These are phyloP conservation scores for Candida succiphila DNA, from an alignment of 805 yeast genomes.

Conservation along the genomic window DNA sequence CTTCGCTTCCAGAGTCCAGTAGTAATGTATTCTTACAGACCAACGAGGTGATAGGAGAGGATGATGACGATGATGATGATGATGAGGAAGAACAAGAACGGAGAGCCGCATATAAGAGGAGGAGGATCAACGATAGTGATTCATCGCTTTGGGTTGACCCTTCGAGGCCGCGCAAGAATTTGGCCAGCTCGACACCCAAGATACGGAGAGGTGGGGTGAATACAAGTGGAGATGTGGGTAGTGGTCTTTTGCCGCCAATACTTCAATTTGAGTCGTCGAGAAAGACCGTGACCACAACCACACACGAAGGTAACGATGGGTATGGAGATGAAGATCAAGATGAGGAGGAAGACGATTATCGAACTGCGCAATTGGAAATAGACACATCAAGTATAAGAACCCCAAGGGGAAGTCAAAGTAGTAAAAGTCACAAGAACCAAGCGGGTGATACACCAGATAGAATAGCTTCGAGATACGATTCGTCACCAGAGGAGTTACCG, in stretches of 20 bases:
- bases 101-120: no score
- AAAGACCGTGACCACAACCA: neutral
- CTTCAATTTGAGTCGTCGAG: neutral
- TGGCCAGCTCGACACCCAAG: slow-evolving; percentile 1
- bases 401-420: no score
- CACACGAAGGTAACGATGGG: neutral
- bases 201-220: neutral
- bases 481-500: slow-evolving; percentile 24
- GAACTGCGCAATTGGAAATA: slow-evolving; percentile 1
- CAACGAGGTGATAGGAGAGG: neutral
- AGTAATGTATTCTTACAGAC: no score
- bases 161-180: neutral
- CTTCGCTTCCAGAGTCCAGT: no score
- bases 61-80: neutral
- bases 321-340: neutral
- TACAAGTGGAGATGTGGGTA: neutral
- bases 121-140: no score
- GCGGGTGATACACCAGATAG: slow-evolving; percentile 3
- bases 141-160: neutral
- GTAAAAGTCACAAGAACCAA: no score
- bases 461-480: slow-evolving; percentile 12
- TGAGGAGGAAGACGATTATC: neutral
- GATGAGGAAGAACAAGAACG: neutral
- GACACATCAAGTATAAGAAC: no score
- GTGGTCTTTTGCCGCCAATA: neutral